Conservation (phyloP, 257 asterid species). For the Mitragyna speciosa region DNA sequence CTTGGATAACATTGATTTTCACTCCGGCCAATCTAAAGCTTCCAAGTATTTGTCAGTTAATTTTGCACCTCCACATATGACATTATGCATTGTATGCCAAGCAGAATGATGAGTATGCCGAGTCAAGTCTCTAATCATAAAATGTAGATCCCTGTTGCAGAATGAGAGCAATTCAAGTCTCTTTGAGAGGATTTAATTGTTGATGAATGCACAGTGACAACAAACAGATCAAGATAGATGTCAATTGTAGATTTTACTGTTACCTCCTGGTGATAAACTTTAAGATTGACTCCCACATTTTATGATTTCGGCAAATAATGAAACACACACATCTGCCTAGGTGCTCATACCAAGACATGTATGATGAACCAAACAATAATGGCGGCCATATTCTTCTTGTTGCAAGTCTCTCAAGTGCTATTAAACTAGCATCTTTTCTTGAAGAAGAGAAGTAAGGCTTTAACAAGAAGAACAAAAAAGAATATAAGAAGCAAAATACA, state of each 20-base stretch:
- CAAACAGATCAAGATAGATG: not conserved
- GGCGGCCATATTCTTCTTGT: slow-evolving; percentile 76
- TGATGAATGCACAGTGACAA: not conserved
- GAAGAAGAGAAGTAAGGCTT: slow-evolving; percentile 67
- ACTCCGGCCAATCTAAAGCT: slow-evolving; percentile 32
- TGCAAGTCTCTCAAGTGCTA: slow-evolving; percentile 49
- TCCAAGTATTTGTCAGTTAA: slow-evolving; percentile 61
- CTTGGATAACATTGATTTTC: slow-evolving; percentile 55
- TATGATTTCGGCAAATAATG: slow-evolving; percentile 64
- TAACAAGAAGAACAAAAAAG: not conserved
- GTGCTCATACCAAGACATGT: slow-evolving; percentile 97
- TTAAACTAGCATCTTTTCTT: slow-evolving; percentile 42
- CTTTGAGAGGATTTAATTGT: not conserved
- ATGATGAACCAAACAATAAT: slow-evolving; percentile 59
- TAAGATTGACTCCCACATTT: slow-evolving; percentile 60
- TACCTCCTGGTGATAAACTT: slow-evolving; percentile 42
- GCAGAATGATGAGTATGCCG: slow-evolving; percentile 88
- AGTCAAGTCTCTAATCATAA: slow-evolving; percentile 37
- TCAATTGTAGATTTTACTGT: slow-evolving; percentile 34
- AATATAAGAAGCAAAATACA: not conserved
- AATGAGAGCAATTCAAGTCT: not conserved
- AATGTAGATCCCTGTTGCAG: slow-evolving; percentile 52
- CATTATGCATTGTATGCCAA: slow-evolving; percentile 88
- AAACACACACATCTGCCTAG: slow-evolving; percentile 73
- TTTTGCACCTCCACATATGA: slow-evolving; percentile 70